Base-by-base conservation (phyloP, 805 yeast species). In the Saccharomycopsis guyanensis region DNA sequence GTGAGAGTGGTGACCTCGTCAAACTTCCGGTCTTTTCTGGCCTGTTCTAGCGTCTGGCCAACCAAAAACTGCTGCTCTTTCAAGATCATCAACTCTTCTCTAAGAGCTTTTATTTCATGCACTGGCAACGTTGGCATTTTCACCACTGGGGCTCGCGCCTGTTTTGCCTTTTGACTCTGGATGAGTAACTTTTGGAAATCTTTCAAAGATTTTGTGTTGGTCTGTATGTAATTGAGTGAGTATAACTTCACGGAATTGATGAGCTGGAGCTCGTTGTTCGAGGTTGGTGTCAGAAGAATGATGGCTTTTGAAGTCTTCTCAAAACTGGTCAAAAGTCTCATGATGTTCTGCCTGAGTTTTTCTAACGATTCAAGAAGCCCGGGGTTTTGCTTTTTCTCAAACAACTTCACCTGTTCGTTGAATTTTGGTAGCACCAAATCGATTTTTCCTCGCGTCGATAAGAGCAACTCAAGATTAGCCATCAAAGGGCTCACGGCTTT, bases 71-170 rank as follows among this genome's bases (percentile, higher is more conserved):
- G 70, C 57, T 89, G 97, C 59, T 89, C 97, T 50, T 82, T 82
- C 57, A 87, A 64, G 8, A 91, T 96, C 82, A 89, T 84, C 48
- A 89, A 64, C 53, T 82, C 81, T 54, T 87, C 91, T 39, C 93
- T 64, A 23, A 70, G 63, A 42, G 71, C 71, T 37, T 88, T 69
- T 7, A 83, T 73, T 52, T 80, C 73, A 42, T 61, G 54, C 74
- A 74, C 1, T 73, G 64, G 53, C 62, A 18, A 18, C 20, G 20
- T 7, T 15, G 37, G 37, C 10, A 15, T 15, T 8, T 10, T 5
- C 10, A 8, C 20, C 18, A 12, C 20, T 12, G 18, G 7, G 7
- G 5, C 10, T 18, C 10, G 7, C 10, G 18, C 37, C 57, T 55
- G 55, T 75, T 44, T 4, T 60, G 57, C 7, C 2, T 61, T 57